Conservation (phyloP, 164 flowering plant species). For the Aristolochia contorta region DNA sequence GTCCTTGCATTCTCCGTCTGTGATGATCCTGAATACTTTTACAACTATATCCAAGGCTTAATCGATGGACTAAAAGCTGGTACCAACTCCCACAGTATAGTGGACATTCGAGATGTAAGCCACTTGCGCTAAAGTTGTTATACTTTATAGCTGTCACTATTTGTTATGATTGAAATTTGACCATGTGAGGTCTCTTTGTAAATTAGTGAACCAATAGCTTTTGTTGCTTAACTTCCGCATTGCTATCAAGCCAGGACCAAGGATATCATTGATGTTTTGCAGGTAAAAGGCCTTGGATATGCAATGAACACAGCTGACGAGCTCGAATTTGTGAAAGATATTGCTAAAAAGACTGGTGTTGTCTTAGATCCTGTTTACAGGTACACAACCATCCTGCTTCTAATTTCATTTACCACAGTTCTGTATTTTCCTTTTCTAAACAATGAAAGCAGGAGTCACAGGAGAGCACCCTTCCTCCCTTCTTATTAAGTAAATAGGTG, state of each 20-base stretch:
- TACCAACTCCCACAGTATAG: constrained; percentile 58
- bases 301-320: constrained; percentile 83
- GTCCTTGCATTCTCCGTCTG: constrained; percentile 88
- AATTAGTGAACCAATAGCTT: background rate
- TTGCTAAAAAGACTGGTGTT: constrained; percentile 78
- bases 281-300: constrained; percentile 73
- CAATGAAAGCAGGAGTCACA: no score
- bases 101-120: constrained; percentile 66
- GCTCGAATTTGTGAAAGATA: constrained; percentile 66
- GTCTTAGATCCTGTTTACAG: constrained; percentile 92
- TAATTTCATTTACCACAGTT: background rate
- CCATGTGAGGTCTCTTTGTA: background rate
- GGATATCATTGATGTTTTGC: constrained; percentile 2
- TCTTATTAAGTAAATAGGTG: no score
- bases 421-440: background rate
- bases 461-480: no score
- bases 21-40: constrained; percentile 86
- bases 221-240: background rate
- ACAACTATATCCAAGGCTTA: constrained; percentile 62
- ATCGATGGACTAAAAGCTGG: constrained; percentile 79
- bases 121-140: no score
- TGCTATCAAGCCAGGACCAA: background rate
- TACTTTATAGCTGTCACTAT: no score
- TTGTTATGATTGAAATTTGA: no score
- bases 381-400: constrained; percentile 15